Conservation (phyloP, 176 grass and related monocot genomes). For the Bothriochloa decipiens region DNA sequence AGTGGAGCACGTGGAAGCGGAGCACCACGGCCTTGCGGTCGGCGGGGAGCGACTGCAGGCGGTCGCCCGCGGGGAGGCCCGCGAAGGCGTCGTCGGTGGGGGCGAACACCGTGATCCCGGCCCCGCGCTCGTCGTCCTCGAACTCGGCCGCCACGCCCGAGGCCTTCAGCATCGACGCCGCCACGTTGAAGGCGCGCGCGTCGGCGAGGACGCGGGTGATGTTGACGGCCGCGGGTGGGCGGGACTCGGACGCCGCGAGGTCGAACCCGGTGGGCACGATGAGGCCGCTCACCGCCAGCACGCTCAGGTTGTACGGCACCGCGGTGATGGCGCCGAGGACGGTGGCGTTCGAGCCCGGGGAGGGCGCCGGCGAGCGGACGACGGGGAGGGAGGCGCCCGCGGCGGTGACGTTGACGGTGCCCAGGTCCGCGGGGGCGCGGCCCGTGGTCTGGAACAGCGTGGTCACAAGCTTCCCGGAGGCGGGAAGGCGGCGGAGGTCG, state of each 20-base stretch:
- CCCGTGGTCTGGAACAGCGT: constrained; percentile 90
- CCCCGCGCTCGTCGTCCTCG: constrained; percentile 78
- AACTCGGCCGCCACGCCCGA: constrained; percentile 85
- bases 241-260: constrained; percentile 70
- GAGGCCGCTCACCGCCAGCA: constrained; percentile 64
- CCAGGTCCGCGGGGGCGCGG: constrained; percentile 65
- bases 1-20: constrained; percentile 89
- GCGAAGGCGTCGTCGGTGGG: constrained; percentile 96
- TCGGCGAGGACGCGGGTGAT: constrained; percentile 80
- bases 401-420: constrained; percentile 69
- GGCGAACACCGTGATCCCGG: constrained; percentile 84
- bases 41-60: constrained; percentile 69
- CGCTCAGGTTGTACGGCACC: constrained; percentile 78
- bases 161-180: constrained; percentile 78
- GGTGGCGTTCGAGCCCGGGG: constrained; percentile 64
- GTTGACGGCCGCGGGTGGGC: constrained; percentile 56
- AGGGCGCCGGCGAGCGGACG: constrained; percentile 60
- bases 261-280: constrained; percentile 66
- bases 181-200: constrained; percentile 88
- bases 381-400: constrained; percentile 21
- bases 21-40: constrained; percentile 80
- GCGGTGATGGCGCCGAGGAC: constrained; percentile 52
- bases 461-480: constrained; percentile 70
- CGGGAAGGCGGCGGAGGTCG: constrained; percentile 63
- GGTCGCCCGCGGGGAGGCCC: constrained; percentile 47